These are phyloP conservation scores for Geranomyces michiganensis DNA, from an alignment of 192 early-diverging fungal species.

Conservation along the genomic window DNA sequence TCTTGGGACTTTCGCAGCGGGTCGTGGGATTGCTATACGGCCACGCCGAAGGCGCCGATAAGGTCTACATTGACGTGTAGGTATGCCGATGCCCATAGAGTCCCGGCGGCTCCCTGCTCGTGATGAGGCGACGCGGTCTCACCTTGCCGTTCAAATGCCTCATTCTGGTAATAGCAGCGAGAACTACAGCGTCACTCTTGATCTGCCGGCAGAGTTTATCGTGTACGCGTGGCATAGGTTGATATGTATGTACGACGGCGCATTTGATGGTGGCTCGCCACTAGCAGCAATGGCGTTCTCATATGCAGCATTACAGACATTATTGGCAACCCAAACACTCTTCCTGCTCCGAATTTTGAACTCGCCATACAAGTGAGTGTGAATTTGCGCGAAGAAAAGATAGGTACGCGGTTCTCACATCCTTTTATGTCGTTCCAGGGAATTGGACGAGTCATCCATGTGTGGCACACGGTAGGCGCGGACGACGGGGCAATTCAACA, in stretches of 20 bases:
- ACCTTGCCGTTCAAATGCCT: no score
- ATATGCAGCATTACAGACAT: constrained; percentile 37
- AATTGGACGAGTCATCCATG: constrained; percentile 45
- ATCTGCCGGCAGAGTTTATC: constrained; percentile 64
- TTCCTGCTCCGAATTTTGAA: constrained; percentile 46
- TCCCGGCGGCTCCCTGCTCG: no score
- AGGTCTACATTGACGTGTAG: constrained; percentile 52
- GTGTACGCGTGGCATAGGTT: constrained; percentile 76
- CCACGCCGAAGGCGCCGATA: constrained; percentile 62
- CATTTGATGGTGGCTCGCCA: background rate
- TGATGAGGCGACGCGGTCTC: no score
- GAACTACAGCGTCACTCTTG: constrained; percentile 30
- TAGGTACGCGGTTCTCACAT: no score
- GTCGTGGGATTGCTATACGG: constrained; percentile 71
- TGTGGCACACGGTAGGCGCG: constrained; percentile 42
- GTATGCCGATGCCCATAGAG: constrained; percentile 1
- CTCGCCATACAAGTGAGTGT: constrained; percentile 41
- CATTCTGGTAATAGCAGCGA: constrained; percentile 12
- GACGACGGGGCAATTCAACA: constrained; percentile 10
- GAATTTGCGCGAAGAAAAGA: no score
- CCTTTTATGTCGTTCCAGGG: no score
- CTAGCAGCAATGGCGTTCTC: no score
- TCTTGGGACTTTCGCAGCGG: constrained; percentile 70
- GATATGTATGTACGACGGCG: constrained; percentile 38
- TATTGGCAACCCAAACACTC: constrained; percentile 47